Evolutionary conservation across 2,329 filamentous ascomycete species (phyloP).

Genomic region (Scopulariopsis brevicaulis): DNA sequence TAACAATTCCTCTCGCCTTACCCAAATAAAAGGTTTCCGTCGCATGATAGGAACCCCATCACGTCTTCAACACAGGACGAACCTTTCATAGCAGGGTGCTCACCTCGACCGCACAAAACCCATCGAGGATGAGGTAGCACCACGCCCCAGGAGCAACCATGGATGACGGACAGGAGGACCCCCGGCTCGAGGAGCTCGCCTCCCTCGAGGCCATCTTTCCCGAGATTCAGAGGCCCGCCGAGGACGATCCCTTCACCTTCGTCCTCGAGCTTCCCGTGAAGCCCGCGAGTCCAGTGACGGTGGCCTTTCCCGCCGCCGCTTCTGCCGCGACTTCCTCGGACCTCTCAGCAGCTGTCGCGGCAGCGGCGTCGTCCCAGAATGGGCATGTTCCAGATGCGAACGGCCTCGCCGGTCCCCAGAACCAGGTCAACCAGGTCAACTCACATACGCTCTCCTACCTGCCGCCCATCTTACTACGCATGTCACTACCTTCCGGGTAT

Average conservation of each 20-base stretch:
- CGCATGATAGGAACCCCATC: neutral
- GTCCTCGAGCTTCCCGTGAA: constrained; percentile 46
- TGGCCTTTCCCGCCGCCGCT: constrained; percentile 40
- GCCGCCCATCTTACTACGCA: constrained; percentile 41
- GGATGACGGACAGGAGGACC: constrained; percentile 34
- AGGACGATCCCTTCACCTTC: constrained; percentile 34
- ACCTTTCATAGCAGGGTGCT: neutral
- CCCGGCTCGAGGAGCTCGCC: constrained; percentile 46
- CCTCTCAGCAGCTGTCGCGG: neutral
- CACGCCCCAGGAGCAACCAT: constrained; percentile 11
- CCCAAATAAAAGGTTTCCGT: neutral
- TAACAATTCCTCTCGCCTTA: neutral
- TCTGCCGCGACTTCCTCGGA: neutral
- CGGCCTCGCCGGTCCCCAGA: neutral
- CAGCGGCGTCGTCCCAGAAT: neutral
- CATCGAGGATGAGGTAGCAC: neutral
- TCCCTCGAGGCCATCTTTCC: constrained; percentile 55
- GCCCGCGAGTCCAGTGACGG: constrained; percentile 40
- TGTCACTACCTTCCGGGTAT: constrained; percentile 46
- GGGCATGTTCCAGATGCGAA: neutral
- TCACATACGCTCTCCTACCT: constrained; percentile 43
- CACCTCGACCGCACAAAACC: neutral
- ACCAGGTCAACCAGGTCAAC: constrained; percentile 16
- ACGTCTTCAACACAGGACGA: neutral
- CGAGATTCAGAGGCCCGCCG: constrained; percentile 39